These are phyloP conservation scores for Lasiodiplodia citricola DNA, from an alignment of 2,329 filamentous ascomycete genomes.

Conservation along the genomic window DNA sequence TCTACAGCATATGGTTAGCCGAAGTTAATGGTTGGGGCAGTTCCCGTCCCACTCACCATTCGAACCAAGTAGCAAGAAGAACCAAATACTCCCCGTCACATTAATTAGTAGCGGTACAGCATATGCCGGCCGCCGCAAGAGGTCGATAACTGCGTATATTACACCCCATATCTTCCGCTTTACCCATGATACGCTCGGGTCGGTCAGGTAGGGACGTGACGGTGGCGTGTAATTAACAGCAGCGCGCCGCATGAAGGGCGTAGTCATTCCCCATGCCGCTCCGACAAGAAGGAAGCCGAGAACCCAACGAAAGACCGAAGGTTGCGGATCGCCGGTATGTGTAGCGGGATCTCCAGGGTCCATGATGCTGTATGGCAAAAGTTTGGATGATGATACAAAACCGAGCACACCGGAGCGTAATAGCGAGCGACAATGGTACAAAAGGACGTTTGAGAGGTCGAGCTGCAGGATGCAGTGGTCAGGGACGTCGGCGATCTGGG, in stretches of 20 bases:
- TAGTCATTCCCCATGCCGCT: conserved; percentile 90
- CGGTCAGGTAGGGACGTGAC: conserved; percentile 38
- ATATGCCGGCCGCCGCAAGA: conserved; percentile 82
- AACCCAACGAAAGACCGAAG: conserved; percentile 75
- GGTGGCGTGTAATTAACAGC: conserved; percentile 73
- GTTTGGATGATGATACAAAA: background rate
- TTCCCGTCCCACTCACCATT: conserved; percentile 67
- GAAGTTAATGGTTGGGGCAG: background rate
- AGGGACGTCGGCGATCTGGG: background rate
- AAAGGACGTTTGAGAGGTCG: background rate
- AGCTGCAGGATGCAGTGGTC: background rate
- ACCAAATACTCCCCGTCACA: conserved; percentile 93
- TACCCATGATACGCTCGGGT: conserved; percentile 55
- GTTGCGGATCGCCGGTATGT: conserved; percentile 30
- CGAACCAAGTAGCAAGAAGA: conserved; percentile 90
- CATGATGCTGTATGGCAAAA: background rate
- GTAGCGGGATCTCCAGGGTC: conserved; percentile 13
- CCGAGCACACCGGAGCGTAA: background rate
- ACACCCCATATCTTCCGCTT: conserved; percentile 67
- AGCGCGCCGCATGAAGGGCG: conserved; percentile 84
- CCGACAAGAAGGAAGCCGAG: conserved; percentile 90
- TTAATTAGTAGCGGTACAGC: conserved; percentile 85
- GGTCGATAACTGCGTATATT: conserved; percentile 76
- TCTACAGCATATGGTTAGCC: conserved; percentile 57
- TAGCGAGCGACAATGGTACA: background rate